Evolutionary conservation across 805 yeast species (phyloP), one percentile per base, ranked within the genome.

Genomic region (Torulaspora maleeae): DNA sequence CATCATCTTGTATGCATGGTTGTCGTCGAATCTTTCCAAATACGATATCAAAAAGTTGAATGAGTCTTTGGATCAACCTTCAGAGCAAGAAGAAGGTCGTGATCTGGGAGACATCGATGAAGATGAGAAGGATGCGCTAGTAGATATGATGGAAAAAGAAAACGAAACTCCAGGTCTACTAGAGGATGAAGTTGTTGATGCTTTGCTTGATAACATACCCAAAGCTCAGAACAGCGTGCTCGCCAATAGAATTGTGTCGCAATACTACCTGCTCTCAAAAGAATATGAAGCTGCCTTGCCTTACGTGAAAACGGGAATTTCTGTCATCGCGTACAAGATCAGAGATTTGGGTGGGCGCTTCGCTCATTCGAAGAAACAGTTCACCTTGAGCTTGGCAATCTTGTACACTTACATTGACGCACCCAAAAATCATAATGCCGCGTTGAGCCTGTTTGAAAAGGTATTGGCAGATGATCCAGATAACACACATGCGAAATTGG

Each of bases 351-450:
- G 82, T 0, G 67, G 75, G 6, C 59, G 64, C 8, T 69, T 86
- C 32, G 60, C 62, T 0, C 67, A 79, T 50, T 72, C 89, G 1
- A 78, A 73, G 52, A 73, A 73, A 41, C 84, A 80, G 41, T 66
- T 86, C 17, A 70, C 83, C 7, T 74, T 88, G 29, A 72, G 78
- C 19, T 70, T 86, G 44, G 98, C 93, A 0, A 76, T 81, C 0
- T 75, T 84, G 1, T 86, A 89, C 59, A 86, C 95, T 0, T 83
- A 86, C 59, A 77, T 82, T 58, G 96, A 91, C 61, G 85, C 97
- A 0, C 99, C 98, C 9, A 88, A 88, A 63, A 86, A 91, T 64
- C 87, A 79, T 58, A 72, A 77, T 2, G 72, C 82, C 20, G 98
- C 99, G 0, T 59, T 83, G 24, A 78, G 78, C 39, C 63, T 89